These are phyloP conservation scores for Phaeosphaeria sp. DNA, from an alignment of 2,329 filamentous ascomycete genomes.

Conservation along the genomic window DNA sequence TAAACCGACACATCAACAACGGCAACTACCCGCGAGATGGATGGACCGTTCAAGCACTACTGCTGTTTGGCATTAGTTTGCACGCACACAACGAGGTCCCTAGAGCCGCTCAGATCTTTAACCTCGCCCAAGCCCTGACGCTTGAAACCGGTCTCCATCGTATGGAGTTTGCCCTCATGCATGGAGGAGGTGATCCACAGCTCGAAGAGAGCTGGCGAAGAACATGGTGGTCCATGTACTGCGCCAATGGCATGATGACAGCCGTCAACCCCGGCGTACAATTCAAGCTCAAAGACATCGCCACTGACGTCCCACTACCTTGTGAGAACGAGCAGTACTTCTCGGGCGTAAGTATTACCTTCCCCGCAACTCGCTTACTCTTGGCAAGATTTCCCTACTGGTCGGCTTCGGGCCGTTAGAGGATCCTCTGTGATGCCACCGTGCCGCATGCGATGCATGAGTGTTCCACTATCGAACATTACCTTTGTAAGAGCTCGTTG, in stretches of 20 bases:
- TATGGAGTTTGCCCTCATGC: constrained; percentile 67
- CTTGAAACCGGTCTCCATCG: constrained; percentile 79
- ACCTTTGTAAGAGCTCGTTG: neutral
- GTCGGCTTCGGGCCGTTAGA: constrained; percentile 4
- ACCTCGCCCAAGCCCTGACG: constrained; percentile 72
- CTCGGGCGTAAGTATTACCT: constrained; percentile 40
- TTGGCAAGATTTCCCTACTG: constrained; percentile 22
- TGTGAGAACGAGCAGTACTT: constrained; percentile 81
- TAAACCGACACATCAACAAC: constrained; percentile 40
- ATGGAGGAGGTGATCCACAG: constrained; percentile 70
- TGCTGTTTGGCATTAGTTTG: constrained; percentile 78
- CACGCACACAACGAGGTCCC: constrained; percentile 78
- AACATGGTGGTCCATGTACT: constrained; percentile 89
- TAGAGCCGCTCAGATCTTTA: constrained; percentile 71
- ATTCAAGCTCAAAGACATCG: constrained; percentile 72
- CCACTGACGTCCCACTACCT: constrained; percentile 74
- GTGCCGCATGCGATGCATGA: neutral
- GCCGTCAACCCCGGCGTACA: constrained; percentile 77
- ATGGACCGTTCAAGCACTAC: constrained; percentile 76
- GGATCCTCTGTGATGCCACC: neutral
- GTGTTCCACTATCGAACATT: neutral
- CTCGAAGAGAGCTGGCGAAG: constrained; percentile 84
- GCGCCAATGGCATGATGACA: constrained; percentile 84
- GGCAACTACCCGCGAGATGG: constrained; percentile 43
- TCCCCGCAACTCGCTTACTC: constrained; percentile 6